Conservation (phyloP, 768 basidiomycete genomes). For the Suillus plorans region DNA sequence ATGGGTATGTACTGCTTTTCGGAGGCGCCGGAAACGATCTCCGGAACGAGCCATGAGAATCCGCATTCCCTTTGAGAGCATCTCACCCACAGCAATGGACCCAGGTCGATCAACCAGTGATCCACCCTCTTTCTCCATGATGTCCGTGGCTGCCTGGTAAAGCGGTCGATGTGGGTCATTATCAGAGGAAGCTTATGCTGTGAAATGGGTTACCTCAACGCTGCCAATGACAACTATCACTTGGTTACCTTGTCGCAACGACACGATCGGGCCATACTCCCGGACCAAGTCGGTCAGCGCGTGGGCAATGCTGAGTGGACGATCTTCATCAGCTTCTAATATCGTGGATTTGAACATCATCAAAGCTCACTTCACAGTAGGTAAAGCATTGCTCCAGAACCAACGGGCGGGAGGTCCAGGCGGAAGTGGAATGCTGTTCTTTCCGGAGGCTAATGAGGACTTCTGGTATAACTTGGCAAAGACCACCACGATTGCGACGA, state of each 20-base stretch:
- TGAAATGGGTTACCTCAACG: conserved; percentile 16
- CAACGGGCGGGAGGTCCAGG: neutral
- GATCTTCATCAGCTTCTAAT: neutral
- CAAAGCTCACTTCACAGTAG: neutral
- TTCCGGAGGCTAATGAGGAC: neutral
- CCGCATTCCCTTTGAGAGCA: neutral
- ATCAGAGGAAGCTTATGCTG: conserved; percentile 15
- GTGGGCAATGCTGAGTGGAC: conserved; percentile 5
- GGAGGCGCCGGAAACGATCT: neutral
- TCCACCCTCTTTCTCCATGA: neutral
- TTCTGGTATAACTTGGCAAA: neutral
- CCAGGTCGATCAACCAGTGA: neutral
- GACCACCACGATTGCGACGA: conserved; percentile 38
- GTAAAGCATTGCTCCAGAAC: neutral
- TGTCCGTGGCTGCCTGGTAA: neutral
- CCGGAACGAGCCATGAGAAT: conserved; percentile 1
- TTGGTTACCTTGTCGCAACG: conserved; percentile 44
- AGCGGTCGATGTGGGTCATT: neutral
- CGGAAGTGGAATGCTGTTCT: neutral
- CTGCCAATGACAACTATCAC: conserved; percentile 18
- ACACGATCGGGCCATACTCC: conserved; percentile 55
- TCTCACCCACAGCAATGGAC: neutral
- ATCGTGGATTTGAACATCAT: neutral
- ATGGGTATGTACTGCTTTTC: neutral
- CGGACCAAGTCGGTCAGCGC: conserved; percentile 50